Evolutionary conservation across 1,139 yeast species (phyloP).

Genomic region (Yamadazyma epiphylla): DNA sequence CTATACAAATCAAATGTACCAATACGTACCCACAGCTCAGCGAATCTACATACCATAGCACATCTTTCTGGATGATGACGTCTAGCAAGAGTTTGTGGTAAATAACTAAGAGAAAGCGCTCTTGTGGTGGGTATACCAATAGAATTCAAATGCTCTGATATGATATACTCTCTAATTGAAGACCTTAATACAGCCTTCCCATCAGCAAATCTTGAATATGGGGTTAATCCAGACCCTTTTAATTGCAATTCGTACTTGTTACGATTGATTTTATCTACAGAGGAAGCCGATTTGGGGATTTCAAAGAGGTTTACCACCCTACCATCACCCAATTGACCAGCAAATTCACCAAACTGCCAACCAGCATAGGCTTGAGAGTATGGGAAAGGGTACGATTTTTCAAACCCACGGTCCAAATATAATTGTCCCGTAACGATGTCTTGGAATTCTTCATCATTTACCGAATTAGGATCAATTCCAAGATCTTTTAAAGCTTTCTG

Average conservation of each 20-base stretch:
- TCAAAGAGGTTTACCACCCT: constrained; percentile 82
- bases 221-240: constrained; percentile 91
- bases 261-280: constrained; percentile 19
- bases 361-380: constrained; percentile 94
- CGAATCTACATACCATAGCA: constrained; percentile 81
- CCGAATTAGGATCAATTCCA: constrained; percentile 43
- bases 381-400: constrained; percentile 56
- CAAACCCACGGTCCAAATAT: constrained; percentile 24
- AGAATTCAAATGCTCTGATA: constrained; percentile 76
- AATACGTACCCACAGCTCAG: constrained; percentile 81
- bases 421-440: constrained; percentile 62
- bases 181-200: constrained; percentile 92
- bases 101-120: constrained; percentile 66
- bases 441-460: constrained; percentile 42
- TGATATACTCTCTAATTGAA: constrained; percentile 80
- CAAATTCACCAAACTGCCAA: constrained; percentile 93
- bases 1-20: constrained; percentile 89
- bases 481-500: constrained; percentile 59
- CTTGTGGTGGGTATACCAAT: constrained; percentile 86
- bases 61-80: constrained; percentile 73
- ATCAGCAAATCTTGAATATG: constrained; percentile 91
- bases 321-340: constrained; percentile 97
- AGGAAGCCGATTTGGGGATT: constrained; percentile 34
- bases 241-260: constrained; percentile 64
- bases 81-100: constrained; percentile 76